phyloP scores from a whole-genome alignment of 164 flowering plant genomes.

The Brasenia schreberi region DNA sequence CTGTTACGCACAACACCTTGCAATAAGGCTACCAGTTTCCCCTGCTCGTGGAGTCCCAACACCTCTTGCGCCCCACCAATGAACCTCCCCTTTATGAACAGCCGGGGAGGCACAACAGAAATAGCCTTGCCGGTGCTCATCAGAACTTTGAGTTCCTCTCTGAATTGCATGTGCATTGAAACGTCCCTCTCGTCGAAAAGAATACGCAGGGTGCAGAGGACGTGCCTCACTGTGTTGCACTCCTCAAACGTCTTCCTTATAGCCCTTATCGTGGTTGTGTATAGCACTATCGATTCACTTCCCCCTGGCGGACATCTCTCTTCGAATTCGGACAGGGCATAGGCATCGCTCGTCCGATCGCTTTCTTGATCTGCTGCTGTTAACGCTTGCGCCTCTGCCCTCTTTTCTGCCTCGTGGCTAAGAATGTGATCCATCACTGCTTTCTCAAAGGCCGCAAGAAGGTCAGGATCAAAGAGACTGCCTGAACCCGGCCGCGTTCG shows the following conservation, averaged over 20 bases:
- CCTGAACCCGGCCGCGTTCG: slow-evolving; percentile 25
- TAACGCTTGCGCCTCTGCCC: neutral
- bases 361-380: slow-evolving; percentile 10
- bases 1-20: slow-evolving; percentile 30
- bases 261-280: slow-evolving; percentile 67
- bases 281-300: slow-evolving; percentile 37
- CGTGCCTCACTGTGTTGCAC: slow-evolving; percentile 36
- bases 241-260: slow-evolving; percentile 75
- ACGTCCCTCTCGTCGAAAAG: slow-evolving; percentile 57
- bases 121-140: slow-evolving; percentile 16
- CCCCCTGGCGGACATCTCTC: slow-evolving; percentile 75
- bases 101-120: slow-evolving; percentile 52
- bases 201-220: slow-evolving; percentile 42
- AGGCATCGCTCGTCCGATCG: slow-evolving; percentile 12
- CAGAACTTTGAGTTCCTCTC: slow-evolving; percentile 57
- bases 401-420: slow-evolving; percentile 21
- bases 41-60: slow-evolving; percentile 57
- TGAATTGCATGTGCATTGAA: slow-evolving; percentile 59
- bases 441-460: slow-evolving; percentile 24
- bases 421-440: slow-evolving; percentile 17
- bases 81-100: slow-evolving; percentile 68
- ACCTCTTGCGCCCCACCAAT: slow-evolving; percentile 80
- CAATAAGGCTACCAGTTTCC: slow-evolving; percentile 44
- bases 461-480: slow-evolving; percentile 31
- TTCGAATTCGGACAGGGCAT: slow-evolving; percentile 28